These are phyloP conservation scores for Apiotrichum domesticum DNA, from an alignment of 1,284 basidiomycete species.

Conservation along the genomic window DNA sequence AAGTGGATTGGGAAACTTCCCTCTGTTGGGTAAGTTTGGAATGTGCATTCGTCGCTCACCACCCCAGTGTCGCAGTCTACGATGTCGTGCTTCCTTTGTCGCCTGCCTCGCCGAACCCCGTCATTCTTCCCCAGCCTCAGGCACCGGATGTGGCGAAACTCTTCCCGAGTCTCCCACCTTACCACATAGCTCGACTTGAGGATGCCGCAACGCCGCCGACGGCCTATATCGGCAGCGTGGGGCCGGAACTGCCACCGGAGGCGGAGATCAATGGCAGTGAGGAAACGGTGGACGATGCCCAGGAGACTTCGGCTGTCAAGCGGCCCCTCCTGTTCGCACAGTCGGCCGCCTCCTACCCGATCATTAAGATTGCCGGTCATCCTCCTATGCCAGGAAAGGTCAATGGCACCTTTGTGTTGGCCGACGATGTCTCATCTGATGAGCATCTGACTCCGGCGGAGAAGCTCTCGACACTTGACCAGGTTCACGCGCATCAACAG, in stretches of 20 bases:
- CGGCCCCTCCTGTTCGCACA: constrained; percentile 38
- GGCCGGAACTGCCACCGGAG: constrained; percentile 20
- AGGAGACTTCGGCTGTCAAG: background rate
- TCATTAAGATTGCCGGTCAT: constrained; percentile 30
- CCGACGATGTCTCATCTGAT: constrained; percentile 30
- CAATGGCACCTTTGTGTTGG: constrained; percentile 38
- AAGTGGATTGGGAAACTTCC: constrained; percentile 36
- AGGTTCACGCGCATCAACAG: constrained; percentile 16
- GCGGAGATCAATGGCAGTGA: background rate
- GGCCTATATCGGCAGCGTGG: constrained; percentile 40
- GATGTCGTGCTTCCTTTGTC: constrained; percentile 41
- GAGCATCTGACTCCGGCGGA: constrained; percentile 20
- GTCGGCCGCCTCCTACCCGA: constrained; percentile 41
- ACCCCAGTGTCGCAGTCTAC: constrained; percentile 41
- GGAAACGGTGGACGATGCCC: background rate
- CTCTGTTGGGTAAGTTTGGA: constrained; percentile 35
- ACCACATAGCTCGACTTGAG: constrained; percentile 1
- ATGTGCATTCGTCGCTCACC: background rate
- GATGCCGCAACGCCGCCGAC: constrained; percentile 25
- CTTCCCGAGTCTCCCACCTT: background rate
- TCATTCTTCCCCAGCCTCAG: constrained; percentile 46
- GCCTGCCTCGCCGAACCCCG: constrained; percentile 33
- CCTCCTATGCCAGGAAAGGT: constrained; percentile 26
- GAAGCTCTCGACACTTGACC: constrained; percentile 7
- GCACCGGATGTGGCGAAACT: background rate